Conservation (phyloP, 2,329 filamentous ascomycete species). For the Orbilia ellipsospora region DNA sequence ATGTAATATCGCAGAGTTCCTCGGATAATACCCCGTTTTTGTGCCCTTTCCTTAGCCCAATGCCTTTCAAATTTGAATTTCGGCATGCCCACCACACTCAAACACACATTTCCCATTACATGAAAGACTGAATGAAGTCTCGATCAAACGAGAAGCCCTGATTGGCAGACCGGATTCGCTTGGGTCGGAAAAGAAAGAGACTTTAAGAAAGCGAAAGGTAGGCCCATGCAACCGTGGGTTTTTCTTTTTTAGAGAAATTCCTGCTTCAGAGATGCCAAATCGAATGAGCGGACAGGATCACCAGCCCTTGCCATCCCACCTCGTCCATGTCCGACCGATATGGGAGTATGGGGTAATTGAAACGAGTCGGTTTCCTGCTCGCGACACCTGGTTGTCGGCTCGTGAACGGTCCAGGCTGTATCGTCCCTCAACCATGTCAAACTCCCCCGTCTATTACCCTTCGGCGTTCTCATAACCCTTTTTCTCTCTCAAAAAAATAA, state of each 20-base stretch:
- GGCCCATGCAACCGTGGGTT: constrained; percentile 28
- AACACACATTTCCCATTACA: constrained; percentile 7
- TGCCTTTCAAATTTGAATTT: constrained; percentile 9
- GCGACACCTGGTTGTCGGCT: constrained; percentile 46
- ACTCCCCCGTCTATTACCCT: constrained; percentile 44
- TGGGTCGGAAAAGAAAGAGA: constrained; percentile 46
- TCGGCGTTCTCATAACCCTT: constrained; percentile 10
- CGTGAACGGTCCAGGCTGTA: constrained; percentile 50
- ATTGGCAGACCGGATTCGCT: constrained; percentile 48
- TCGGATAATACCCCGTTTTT: constrained; percentile 27
- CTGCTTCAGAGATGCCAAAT: constrained; percentile 43
- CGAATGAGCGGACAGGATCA: constrained; percentile 50
- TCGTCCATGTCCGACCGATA: constrained; percentile 44
- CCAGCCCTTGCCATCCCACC: constrained; percentile 40
- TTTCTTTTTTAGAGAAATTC: constrained; percentile 46
- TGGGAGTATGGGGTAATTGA: constrained; percentile 50
- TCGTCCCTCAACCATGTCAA: constrained; percentile 45
- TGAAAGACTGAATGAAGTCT: neutral
- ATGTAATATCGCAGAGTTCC: constrained; percentile 3
- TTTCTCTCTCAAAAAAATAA: neutral
- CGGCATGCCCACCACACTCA: constrained; percentile 4
- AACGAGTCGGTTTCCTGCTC: constrained; percentile 53
- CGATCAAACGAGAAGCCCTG: constrained; percentile 38
- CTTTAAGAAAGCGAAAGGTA: constrained; percentile 47
- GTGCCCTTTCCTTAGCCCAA: neutral